Conservation (phyloP, 192 early-diverging fungal species). For the Backusella australiensis region DNA sequence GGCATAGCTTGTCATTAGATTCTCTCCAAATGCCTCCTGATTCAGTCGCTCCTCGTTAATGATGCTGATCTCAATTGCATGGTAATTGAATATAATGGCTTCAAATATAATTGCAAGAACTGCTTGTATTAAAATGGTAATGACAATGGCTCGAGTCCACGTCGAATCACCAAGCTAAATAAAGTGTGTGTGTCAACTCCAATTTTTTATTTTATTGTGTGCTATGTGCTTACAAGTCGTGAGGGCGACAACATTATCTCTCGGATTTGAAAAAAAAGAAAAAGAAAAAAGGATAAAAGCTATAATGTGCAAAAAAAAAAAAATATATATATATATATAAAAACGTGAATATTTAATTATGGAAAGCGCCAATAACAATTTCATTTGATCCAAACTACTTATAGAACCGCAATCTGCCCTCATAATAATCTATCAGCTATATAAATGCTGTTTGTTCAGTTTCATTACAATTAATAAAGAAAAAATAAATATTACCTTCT, state of each 20-base stretch:
- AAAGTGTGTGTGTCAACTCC: not conserved
- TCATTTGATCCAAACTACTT: slow-evolving; percentile 12
- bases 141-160: slow-evolving; percentile 37
- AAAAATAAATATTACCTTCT: not conserved
- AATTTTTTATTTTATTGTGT: not conserved
- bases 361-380: slow-evolving; percentile 6
- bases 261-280: not conserved
- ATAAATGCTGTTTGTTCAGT: not conserved
- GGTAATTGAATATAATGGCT: slow-evolving; percentile 30
- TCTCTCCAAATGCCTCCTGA: slow-evolving; percentile 17
- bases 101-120: slow-evolving; percentile 37
- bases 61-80: slow-evolving; percentile 24
- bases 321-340: not conserved
- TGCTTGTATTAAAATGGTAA: slow-evolving; percentile 26
- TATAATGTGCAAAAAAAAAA: not conserved
- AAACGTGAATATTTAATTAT: slow-evolving; percentile 9
- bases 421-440: slow-evolving; percentile 18
- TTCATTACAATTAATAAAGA: not conserved
- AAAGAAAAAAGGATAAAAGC: not conserved
- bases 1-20: slow-evolving; percentile 32
- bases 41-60: slow-evolving; percentile 27
- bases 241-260: not conserved
- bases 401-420: not conserved
- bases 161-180: slow-evolving; percentile 39
- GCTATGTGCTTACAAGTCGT: not conserved